A percentile compares a stretch with the other conserved stretches of the same genome.
Evolutionary conservation across 176 grass and related monocot species (phyloP).

Genomic region (Phoenix roebelenii): DNA sequence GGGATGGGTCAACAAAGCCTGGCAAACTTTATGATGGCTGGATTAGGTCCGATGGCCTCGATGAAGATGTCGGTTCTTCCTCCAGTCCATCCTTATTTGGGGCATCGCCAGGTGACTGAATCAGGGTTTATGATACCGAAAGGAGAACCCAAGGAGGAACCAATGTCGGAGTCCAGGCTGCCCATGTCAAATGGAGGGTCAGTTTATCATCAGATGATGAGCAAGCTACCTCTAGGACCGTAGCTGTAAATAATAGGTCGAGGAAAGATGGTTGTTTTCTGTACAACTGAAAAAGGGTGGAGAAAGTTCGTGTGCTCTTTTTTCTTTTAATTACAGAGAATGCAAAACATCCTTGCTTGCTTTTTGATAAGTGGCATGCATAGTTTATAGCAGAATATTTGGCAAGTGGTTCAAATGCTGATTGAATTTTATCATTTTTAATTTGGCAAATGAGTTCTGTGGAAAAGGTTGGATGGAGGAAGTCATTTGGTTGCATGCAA

Average conservation of each 20-base stretch:
- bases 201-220: constrained; percentile 50
- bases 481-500: too few relatives aligned
- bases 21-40: constrained; percentile 34
- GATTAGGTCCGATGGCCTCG: constrained; percentile 11
- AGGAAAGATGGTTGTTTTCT: background rate
- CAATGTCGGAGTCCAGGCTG: background rate
- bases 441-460: too few relatives aligned
- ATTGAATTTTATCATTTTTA: too few relatives aligned
- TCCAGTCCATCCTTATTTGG: constrained; percentile 21
- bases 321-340: too few relatives aligned
- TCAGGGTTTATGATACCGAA: constrained; percentile 30
- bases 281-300: background rate
- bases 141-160: constrained; percentile 27
- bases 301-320: too few relatives aligned
- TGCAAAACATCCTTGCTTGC: too few relatives aligned
- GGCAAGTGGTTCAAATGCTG: too few relatives aligned
- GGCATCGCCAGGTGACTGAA: constrained; percentile 32
- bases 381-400: too few relatives aligned
- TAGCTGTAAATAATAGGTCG: constrained; percentile 47
- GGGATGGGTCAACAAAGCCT: constrained; percentile 12
- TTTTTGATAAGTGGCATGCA: too few relatives aligned
- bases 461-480: too few relatives aligned
- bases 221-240: constrained; percentile 32
- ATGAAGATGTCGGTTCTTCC: constrained; percentile 33
- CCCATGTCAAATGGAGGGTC: constrained; percentile 8